These are phyloP conservation scores for Grosmannia clavigera DNA, from an alignment of 2,329 filamentous ascomycete genomes.

Conservation along the genomic window DNA sequence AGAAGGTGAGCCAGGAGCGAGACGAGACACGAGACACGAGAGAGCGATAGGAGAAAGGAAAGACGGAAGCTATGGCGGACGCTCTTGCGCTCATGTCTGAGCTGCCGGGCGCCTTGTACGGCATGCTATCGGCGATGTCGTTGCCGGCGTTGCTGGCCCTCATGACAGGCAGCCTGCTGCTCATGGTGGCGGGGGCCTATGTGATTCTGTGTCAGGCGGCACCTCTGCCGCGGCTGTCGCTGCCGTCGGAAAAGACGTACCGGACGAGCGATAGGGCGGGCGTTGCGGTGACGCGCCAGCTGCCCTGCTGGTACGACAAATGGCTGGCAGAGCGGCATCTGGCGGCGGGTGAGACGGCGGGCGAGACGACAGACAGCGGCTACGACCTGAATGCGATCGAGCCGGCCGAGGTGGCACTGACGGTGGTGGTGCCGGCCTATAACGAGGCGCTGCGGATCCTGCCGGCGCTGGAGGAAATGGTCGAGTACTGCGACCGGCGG, in stretches of 20 bases:
- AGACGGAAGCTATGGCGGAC: constrained; percentile 1
- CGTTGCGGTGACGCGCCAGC: constrained; percentile 28
- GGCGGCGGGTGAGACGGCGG: constrained; percentile 14
- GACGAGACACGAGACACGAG: not conserved
- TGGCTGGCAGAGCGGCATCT: constrained; percentile 51
- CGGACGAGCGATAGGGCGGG: constrained; percentile 59
- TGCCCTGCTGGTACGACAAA: constrained; percentile 82
- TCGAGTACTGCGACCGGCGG: constrained; percentile 67
- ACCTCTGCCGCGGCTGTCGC: constrained; percentile 62
- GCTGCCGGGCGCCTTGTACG: constrained; percentile 3
- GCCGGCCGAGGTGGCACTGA: constrained; percentile 70
- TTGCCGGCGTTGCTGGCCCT: constrained; percentile 8
- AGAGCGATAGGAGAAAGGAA: not conserved
- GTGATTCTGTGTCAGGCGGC: constrained; percentile 61
- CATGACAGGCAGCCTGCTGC: not conserved
- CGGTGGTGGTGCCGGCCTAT: constrained; percentile 86
- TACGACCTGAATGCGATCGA: constrained; percentile 50
- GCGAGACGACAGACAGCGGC: constrained; percentile 13
- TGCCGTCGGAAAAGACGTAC: constrained; percentile 75
- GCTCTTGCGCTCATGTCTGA: not conserved
- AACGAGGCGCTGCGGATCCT: constrained; percentile 80
- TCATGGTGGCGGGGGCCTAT: constrained; percentile 26
- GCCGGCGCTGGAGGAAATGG: constrained; percentile 81
- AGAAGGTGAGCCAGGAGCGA: not conserved
- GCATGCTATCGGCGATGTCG: constrained; percentile 4